Evolutionary conservation across 176 grass and related monocot species (phyloP).

Genomic region (Cocos nucifera): DNA sequence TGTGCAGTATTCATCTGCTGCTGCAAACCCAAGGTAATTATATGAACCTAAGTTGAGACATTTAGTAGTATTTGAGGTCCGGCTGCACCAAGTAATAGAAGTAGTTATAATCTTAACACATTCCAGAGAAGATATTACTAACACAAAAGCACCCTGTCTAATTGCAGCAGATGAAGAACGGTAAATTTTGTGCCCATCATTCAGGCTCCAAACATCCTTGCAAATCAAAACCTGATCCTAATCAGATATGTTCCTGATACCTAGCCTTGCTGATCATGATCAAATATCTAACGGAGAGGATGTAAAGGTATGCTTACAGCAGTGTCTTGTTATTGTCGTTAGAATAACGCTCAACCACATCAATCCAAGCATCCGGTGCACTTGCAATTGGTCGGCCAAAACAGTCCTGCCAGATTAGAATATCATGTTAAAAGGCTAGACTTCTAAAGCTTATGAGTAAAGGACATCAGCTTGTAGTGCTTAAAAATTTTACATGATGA

Average conservation of each 20-base stretch:
- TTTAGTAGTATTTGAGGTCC: constrained; percentile 52
- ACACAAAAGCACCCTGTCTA: too few species aligned
- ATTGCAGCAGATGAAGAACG: too few species aligned
- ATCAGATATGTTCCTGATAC: neutral
- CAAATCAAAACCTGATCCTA: neutral
- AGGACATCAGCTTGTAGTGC: too few species aligned
- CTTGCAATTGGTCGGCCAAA: constrained; percentile 73
- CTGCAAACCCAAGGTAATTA: constrained; percentile 89
- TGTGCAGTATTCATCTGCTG: constrained; percentile 85
- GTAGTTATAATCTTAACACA: neutral
- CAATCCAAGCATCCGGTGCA: constrained; percentile 81
- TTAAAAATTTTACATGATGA: too few species aligned
- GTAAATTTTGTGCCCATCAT: too few species aligned
- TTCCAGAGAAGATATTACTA: too few species aligned
- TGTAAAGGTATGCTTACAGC: constrained; percentile 30
- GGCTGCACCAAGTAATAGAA: constrained; percentile 21
- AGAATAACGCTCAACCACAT: constrained; percentile 70
- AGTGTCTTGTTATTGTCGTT: constrained; percentile 80
- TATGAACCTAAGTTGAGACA: constrained; percentile 83
- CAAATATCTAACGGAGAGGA: neutral
- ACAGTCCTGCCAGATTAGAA: constrained; percentile 47
- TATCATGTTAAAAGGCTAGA: neutral
- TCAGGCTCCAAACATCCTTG: too few species aligned
- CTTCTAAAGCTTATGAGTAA: too few species aligned
- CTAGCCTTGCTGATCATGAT: too few species aligned